phyloP scores from a whole-genome alignment of 495 filamentous ascomycete species.

The Achaetomiella virescens region DNA sequence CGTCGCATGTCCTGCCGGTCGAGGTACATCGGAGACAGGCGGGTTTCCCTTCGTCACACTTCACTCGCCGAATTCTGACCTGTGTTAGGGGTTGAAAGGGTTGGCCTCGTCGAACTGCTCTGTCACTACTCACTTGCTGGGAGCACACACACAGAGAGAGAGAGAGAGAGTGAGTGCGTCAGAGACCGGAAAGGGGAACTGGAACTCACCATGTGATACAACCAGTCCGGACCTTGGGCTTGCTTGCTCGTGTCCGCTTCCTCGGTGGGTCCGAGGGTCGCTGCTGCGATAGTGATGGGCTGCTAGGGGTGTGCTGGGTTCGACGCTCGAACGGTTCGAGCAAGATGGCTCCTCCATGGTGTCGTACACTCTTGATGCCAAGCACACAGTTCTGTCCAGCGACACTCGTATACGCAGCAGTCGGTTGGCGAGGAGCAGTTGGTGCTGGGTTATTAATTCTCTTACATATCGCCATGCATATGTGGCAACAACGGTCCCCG shows the following conservation, averaged over 20 bases:
- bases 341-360: background rate
- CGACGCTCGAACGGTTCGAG: conserved; percentile 5
- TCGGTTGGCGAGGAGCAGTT: background rate
- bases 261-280: conserved; percentile 4
- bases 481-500: background rate
- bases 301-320: conserved; percentile 4
- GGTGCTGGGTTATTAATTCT: background rate
- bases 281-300: conserved; percentile 11
- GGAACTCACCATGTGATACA: conserved; percentile 29
- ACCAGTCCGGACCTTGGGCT: conserved; percentile 30
- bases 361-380: background rate
- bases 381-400: background rate
- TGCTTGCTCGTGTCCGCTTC: conserved; percentile 30
- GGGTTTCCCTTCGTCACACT: conserved; percentile 39
- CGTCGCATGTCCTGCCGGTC: conserved; percentile 39
- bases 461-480: background rate
- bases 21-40: conserved; percentile 37
- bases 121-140: conserved; percentile 20
- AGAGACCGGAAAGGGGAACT: background rate
- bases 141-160: background rate
- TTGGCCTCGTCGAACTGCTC: background rate
- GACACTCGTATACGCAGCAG: background rate
- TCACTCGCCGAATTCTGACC: conserved; percentile 29
- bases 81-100: background rate
- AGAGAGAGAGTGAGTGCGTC: background rate